Evolutionary conservation across 495 filamentous ascomycete genomes (phyloP).

Genomic region (Penicillium waksmanii): DNA sequence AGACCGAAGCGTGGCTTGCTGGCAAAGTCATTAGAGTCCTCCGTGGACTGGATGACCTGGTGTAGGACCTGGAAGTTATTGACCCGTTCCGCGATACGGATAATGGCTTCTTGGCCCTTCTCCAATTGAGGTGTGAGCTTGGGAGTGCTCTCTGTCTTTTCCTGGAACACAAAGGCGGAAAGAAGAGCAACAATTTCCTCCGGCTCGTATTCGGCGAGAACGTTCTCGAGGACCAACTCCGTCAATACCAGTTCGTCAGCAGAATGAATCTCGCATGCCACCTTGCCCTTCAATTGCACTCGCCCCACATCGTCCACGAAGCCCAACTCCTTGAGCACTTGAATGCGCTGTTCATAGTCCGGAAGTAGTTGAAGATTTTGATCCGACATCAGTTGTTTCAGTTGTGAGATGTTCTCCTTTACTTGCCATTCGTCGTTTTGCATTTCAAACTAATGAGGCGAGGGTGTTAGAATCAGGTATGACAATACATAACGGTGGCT

Average conservation of each 20-base stretch:
- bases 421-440: conserved; percentile 93
- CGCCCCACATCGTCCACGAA: conserved; percentile 85
- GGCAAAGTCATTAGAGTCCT: conserved; percentile 91
- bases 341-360: conserved; percentile 94
- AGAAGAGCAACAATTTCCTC: conserved; percentile 96
- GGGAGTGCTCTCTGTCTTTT: conserved; percentile 86
- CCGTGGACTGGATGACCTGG: conserved; percentile 86
- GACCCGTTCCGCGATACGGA: conserved; percentile 86
- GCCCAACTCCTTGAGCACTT: conserved; percentile 83
- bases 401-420: conserved; percentile 82
- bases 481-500: background rate
- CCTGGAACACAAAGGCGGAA: conserved; percentile 97
- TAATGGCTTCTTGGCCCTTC: conserved; percentile 81
- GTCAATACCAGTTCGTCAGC: conserved; percentile 97
- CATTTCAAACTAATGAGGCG: conserved; percentile 72
- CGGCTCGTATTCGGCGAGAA: conserved; percentile 91
- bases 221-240: conserved; percentile 94
- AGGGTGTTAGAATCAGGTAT: conserved; percentile 1
- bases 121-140: conserved; percentile 84
- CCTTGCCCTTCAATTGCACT: conserved; percentile 95
- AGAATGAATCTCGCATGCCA: conserved; percentile 97
- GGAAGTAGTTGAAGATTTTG: conserved; percentile 97
- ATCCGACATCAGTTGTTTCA: conserved; percentile 88
- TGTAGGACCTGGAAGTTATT: conserved; percentile 83
- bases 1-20: conserved; percentile 85